Conservation (phyloP, 1,139 yeast species). For the Hemisphaericaspora xylofermentans region DNA sequence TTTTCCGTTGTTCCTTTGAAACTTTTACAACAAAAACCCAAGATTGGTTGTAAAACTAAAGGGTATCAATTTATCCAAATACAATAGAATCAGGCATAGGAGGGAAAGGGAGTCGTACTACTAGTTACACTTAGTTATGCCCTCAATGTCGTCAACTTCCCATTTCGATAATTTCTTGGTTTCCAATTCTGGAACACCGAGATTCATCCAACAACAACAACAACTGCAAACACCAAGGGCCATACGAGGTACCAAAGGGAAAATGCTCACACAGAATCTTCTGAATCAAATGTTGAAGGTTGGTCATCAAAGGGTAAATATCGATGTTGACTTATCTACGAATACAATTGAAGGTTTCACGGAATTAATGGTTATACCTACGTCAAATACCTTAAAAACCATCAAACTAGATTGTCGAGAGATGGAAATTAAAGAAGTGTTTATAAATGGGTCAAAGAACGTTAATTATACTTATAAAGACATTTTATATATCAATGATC, state of each 20-base stretch:
- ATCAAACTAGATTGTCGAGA: conserved; percentile 82
- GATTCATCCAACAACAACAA: conserved; percentile 5
- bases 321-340: conserved; percentile 63
- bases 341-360: conserved; percentile 68
- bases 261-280: conserved; percentile 17
- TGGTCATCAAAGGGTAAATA: conserved; percentile 67
- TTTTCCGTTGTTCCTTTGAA: too few relatives aligned
- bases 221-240: conserved; percentile 9
- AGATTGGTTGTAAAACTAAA: too few relatives aligned
- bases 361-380: conserved; percentile 77
- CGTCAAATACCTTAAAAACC: conserved; percentile 54
- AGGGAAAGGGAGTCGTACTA: neutral
- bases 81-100: too few relatives aligned
- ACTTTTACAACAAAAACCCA: too few relatives aligned
- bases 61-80: too few relatives aligned
- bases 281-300: conserved; percentile 49
- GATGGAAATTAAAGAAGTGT: conserved; percentile 60
- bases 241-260: neutral
- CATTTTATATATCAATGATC: conserved; percentile 40
- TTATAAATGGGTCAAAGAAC: conserved; percentile 49
- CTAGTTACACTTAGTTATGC: neutral
- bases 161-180: conserved; percentile 5
- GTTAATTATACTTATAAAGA: conserved; percentile 41
- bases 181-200: conserved; percentile 10
- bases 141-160: conserved; percentile 10